Conservation (phyloP, 768 basidiomycete species). For the Lactarius deliciosus region DNA sequence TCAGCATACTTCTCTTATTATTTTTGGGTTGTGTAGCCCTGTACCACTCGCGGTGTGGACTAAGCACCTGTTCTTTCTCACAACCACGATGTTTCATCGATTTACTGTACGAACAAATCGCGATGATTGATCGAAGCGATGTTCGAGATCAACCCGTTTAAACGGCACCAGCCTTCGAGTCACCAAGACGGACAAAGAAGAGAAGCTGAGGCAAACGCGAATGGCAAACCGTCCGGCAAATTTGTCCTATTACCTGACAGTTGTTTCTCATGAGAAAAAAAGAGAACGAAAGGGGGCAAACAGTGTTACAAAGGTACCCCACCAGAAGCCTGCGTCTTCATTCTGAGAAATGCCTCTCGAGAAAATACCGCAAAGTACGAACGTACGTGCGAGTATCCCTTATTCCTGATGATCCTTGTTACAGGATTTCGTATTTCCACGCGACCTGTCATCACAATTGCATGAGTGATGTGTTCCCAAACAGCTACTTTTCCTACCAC, state of each 20-base stretch:
- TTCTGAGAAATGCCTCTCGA: not conserved
- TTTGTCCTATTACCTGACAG: not conserved
- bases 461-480: not conserved
- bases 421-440: not conserved
- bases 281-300: not conserved
- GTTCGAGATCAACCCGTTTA: not conserved
- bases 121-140: not conserved
- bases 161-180: not conserved
- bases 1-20: conserved; percentile 16
- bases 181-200: not conserved
- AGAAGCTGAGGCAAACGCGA: not conserved
- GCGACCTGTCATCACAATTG: not conserved
- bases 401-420: not conserved
- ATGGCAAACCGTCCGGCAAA: not conserved
- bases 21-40: conserved; percentile 8
- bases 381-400: conserved; percentile 4
- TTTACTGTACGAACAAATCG: not conserved
- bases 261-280: not conserved
- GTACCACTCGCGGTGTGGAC: not conserved
- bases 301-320: not conserved
- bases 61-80: not conserved
- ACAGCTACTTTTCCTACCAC: too few species aligned
- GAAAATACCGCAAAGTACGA: not conserved
- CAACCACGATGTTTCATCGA: not conserved
- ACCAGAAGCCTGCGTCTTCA: not conserved